Conservation (phyloP, 768 basidiomycete species). For the Lactarius indigo region DNA sequence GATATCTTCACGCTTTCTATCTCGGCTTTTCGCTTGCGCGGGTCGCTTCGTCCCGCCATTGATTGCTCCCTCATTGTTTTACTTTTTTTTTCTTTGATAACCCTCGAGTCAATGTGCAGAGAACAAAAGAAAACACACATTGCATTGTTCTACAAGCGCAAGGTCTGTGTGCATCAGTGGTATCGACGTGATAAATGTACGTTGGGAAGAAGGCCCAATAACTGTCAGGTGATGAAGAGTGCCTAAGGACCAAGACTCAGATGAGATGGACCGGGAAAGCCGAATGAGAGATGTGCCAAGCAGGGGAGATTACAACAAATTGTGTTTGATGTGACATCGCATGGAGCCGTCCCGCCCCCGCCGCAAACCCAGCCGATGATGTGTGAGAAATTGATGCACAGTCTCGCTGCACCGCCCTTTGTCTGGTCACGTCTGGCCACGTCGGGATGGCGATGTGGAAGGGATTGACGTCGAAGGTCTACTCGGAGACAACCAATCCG, state of each 20-base stretch:
- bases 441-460: background rate
- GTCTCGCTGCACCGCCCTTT: background rate
- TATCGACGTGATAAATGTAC: constrained; percentile 14
- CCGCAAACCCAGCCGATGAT: background rate
- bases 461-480: background rate
- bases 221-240: constrained; percentile 1
- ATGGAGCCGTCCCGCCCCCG: constrained; percentile 8
- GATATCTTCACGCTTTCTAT: constrained; percentile 26
- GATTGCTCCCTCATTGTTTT: constrained; percentile 2
- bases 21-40: constrained; percentile 15
- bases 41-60: constrained; percentile 9
- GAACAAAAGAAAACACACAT: background rate
- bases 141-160: constrained; percentile 9
- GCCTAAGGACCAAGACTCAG: constrained; percentile 12
- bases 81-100: background rate
- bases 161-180: background rate
- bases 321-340: background rate
- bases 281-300: background rate
- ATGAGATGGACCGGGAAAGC: background rate
- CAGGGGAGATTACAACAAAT: background rate
- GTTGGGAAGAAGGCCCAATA: background rate
- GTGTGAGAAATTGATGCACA: constrained; percentile 1
- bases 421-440: background rate
- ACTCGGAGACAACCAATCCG: background rate
- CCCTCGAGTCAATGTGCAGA: background rate